Base-by-base conservation (phyloP, 179 eudicot species). In the Amaranthus tricolor region DNA sequence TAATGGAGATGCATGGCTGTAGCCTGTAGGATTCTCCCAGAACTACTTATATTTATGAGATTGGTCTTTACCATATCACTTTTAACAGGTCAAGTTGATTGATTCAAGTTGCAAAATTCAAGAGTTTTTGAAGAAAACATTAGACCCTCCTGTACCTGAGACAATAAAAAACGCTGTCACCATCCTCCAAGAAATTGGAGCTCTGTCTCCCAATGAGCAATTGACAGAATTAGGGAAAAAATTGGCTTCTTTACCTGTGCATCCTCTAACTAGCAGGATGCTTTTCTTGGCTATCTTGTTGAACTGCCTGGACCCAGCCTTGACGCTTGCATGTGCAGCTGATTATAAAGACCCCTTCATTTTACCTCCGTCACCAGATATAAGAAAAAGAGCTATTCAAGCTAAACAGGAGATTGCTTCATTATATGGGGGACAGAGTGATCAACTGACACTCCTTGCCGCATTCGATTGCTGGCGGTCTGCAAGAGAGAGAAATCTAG, bases 181-280 rank as follows among this genome's bases (percentile, higher is more conserved):
- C 60, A 88, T 90, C 83, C 97, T 96, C 47, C 92, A 89, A 87
- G 98, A 93, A 64, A 90, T 96, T 66, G 99, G 99, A 50, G 98
- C 99, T 9, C 78, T 96, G 76, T 73, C 99, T 43, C 72, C 48
- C 40, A 89, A 91, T 70, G 96, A 88, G 84, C 78, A 79, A 74
- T 89, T 96, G 71, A 96, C 99, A 31, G 93, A 87, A 54, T 88
- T 96, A 21, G 98, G 99, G 62, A 77, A 82, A 76, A 91, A 83
- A 82, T 87, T 96, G 16, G 98, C 94, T 66, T 78, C 80, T 60
- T 82, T 96, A 21, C 99, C 99, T 5, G 98, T 96, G 69, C 98
- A 96, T 83, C 99, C 99, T 9, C 64, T 83, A 70, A 83, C 85
- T 20, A 82, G 99, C 97, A 96, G 86, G 87, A 96, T 96, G 99